Percentiles rank a stretch among this genome's conserved stretches.
These are phyloP conservation scores for Myriosclerotinia scirpicola DNA, from an alignment of 2,329 filamentous ascomycete genomes.

Conservation along the genomic window DNA sequence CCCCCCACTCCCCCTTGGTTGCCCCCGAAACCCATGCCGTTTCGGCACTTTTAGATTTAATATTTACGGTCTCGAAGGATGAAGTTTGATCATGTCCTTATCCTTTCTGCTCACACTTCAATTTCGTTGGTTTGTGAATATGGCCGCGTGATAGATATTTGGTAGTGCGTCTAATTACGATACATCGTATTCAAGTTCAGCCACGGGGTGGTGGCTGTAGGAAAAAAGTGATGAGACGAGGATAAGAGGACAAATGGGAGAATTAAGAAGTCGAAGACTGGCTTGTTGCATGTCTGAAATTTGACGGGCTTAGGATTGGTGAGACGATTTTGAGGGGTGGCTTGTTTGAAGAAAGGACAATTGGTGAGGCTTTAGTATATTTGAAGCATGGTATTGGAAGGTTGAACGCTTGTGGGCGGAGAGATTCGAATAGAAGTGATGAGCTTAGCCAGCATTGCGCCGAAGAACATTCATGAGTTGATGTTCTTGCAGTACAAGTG, in stretches of 20 bases:
- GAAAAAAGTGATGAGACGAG: background rate
- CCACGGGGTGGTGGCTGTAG: conserved; percentile 7
- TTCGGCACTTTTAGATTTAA: background rate
- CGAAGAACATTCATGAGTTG: background rate
- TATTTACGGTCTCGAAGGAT: background rate
- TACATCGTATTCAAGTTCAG: conserved; percentile 3
- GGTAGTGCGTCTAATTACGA: background rate
- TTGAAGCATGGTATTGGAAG: background rate
- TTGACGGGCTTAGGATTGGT: conserved; percentile 2
- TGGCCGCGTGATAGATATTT: conserved; percentile 10
- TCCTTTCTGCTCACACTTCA: background rate
- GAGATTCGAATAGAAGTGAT: background rate
- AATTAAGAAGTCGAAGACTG: background rate
- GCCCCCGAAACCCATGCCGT: background rate
- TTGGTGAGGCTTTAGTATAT: background rate
- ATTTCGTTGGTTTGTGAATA: conserved; percentile 1
- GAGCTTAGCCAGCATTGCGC: background rate
- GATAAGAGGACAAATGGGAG: conserved; percentile 3
- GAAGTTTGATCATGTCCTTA: conserved; percentile 8
- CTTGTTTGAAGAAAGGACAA: background rate
- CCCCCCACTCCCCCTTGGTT: background rate
- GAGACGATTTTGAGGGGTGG: background rate
- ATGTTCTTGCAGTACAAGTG: background rate
- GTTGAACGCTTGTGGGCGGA: background rate
- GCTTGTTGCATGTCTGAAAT: conserved; percentile 12